phyloP scores from a whole-genome alignment of 768 basidiomycete species.

The Lentinula lateritia region DNA sequence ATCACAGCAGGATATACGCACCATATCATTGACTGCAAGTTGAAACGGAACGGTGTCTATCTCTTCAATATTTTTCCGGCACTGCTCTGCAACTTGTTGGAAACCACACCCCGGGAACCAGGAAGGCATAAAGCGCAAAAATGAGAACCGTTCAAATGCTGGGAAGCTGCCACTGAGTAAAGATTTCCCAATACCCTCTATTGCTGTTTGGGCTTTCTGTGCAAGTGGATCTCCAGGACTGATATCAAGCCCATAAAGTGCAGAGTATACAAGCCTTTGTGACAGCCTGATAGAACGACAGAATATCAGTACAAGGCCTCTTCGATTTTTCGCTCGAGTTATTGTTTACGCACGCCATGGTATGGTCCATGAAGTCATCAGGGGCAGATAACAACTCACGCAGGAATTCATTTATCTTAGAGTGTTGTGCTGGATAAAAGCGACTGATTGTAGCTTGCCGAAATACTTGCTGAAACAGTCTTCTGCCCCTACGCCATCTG shows the following conservation, averaged over 20 bases:
- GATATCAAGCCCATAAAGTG: neutral
- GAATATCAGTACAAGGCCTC: neutral
- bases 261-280: neutral
- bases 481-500: neutral
- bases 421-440: neutral
- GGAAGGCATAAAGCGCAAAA: neutral
- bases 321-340: neutral
- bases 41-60: neutral
- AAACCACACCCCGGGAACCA: slow-evolving; percentile 2
- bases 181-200: neutral
- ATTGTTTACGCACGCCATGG: neutral
- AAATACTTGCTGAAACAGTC: neutral
- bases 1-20: neutral
- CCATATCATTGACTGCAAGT: neutral
- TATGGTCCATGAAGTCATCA: neutral
- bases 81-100: neutral
- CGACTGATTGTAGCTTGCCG: neutral
- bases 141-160: neutral
- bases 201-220: neutral
- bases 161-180: neutral
- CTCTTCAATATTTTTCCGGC: neutral
- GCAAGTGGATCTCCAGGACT: neutral
- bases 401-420: neutral
- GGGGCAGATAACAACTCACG: neutral
- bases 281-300: neutral